Percentiles rank a stretch among this genome's conserved stretches.
phyloP scores from a whole-genome alignment of 345 rosid species.

The Eucalyptus caleyi region DNA sequence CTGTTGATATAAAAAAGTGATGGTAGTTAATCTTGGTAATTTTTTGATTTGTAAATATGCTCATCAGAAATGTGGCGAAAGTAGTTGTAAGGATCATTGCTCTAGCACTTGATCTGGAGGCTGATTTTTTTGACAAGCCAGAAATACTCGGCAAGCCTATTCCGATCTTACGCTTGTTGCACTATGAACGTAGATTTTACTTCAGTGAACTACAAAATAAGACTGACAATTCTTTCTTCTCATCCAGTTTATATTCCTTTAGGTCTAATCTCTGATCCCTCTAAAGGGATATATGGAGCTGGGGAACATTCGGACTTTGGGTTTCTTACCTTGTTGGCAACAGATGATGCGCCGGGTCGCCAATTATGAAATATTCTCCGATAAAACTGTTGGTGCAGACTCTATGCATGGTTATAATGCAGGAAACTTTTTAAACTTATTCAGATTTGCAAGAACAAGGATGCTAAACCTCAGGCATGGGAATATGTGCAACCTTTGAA shows the following conservation, averaged over 20 bases:
- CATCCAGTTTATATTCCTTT: too few species aligned
- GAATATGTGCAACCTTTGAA: too few species aligned
- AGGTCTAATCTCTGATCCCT: too few species aligned
- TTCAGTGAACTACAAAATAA: too few species aligned
- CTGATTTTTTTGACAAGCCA: slow-evolving; percentile 55
- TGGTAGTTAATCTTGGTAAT: background rate
- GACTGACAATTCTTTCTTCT: accelerated
- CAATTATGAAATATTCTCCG: slow-evolving; percentile 9
- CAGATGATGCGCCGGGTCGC: too few species aligned
- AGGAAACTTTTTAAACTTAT: background rate
- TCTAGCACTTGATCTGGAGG: slow-evolving; percentile 55
- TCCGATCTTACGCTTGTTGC: too few species aligned
- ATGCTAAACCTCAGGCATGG: slow-evolving; percentile 38
- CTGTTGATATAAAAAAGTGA: background rate
- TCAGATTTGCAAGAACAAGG: slow-evolving; percentile 67
- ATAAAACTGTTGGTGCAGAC: background rate
- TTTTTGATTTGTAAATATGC: background rate
- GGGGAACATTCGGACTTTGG: too few species aligned
- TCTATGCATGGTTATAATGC: background rate
- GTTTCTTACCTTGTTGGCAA: too few species aligned
- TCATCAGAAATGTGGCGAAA: slow-evolving; percentile 41
- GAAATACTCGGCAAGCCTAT: slow-evolving; percentile 36
- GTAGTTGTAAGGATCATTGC: slow-evolving; percentile 55
- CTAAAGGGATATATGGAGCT: too few species aligned
- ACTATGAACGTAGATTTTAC: too few species aligned